Evolutionary conservation across 139 green algal genomes (phyloP).

Genomic region (Diplosphaera chodatii): DNA sequence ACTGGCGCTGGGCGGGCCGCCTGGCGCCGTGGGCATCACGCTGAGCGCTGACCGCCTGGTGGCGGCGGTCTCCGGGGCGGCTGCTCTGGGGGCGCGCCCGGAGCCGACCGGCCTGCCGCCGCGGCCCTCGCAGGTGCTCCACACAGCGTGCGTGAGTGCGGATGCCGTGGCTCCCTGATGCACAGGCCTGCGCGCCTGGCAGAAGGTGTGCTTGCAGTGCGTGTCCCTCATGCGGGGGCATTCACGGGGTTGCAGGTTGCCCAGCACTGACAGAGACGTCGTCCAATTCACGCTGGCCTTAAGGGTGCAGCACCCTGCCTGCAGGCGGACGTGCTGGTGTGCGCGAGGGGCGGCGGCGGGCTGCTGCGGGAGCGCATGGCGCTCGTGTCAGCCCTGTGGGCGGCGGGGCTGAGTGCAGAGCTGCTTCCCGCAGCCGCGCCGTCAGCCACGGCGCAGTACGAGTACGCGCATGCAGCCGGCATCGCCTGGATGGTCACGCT

Average conservation of each 20-base stretch:
- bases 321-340: constrained; percentile 72
- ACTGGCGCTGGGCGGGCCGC: constrained; percentile 6
- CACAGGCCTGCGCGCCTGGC: too few species aligned
- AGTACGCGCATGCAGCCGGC: constrained; percentile 51
- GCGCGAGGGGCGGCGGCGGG: constrained; percentile 55
- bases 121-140: constrained; percentile 9
- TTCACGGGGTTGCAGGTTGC: too few species aligned
- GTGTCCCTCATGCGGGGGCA: too few species aligned
- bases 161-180: too few species aligned
- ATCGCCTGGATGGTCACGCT: constrained; percentile 76
- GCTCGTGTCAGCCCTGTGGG: constrained; percentile 58
- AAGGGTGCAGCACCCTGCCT: too few species aligned
- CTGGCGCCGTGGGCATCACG: constrained; percentile 52
- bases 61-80: constrained; percentile 5
- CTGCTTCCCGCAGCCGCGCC: constrained; percentile 48
- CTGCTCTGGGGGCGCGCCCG: constrained; percentile 16
- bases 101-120: too few species aligned
- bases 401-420: constrained; percentile 59
- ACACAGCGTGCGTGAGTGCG: too few species aligned
- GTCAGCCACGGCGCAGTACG: constrained; percentile 70
- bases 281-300: too few species aligned
- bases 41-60: constrained; percentile 59
- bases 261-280: too few species aligned
- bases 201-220: too few species aligned
- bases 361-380: constrained; percentile 59